A percentile compares a stretch with the other conserved stretches of the same genome.
Conservation (phyloP, 495 filamentous ascomycete genomes). For the Staphylotrichum longicolle region DNA sequence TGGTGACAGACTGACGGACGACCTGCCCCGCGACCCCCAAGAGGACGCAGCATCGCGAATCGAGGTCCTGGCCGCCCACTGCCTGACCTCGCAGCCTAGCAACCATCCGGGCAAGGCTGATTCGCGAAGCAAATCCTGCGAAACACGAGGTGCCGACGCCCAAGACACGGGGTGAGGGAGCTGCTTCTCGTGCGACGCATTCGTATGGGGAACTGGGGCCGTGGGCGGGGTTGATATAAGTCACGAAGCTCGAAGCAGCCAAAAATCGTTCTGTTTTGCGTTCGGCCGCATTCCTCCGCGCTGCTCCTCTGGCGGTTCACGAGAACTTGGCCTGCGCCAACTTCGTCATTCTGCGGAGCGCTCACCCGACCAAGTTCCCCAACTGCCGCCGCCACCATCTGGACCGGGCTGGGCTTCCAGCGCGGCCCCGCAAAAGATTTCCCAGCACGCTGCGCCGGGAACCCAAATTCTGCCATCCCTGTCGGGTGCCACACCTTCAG, state of each 20-base stretch:
- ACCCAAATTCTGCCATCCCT: constrained; percentile 17
- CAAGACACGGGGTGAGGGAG: constrained; percentile 16
- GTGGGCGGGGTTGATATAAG: not conserved
- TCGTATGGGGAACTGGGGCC: too few species aligned
- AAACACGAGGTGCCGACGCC: constrained; percentile 13
- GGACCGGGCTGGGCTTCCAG: constrained; percentile 14
- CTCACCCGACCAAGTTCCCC: not conserved
- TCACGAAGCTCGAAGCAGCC: not conserved
- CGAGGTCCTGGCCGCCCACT: constrained; percentile 2
- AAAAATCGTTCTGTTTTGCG: too few species aligned
- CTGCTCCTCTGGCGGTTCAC: not conserved
- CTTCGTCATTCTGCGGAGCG: constrained; percentile 17
- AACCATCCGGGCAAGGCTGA: not conserved
- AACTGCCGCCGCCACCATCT: constrained; percentile 10
- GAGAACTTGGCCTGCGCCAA: constrained; percentile 12
- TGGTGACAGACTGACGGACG: not conserved
- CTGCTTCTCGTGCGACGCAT: too few species aligned
- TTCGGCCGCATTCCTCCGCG: not conserved
- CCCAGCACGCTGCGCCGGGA: constrained; percentile 11
- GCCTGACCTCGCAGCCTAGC: constrained; percentile 8
- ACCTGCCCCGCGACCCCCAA: constrained; percentile 4
- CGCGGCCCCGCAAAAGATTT: constrained; percentile 10
- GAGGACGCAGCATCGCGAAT: not conserved
- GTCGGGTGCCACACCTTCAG: constrained; percentile 17
- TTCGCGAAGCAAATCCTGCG: constrained; percentile 11